Evolutionary conservation across 169 alveolate genomes (phyloP).

Genomic region (Plasmodium inui): DNA sequence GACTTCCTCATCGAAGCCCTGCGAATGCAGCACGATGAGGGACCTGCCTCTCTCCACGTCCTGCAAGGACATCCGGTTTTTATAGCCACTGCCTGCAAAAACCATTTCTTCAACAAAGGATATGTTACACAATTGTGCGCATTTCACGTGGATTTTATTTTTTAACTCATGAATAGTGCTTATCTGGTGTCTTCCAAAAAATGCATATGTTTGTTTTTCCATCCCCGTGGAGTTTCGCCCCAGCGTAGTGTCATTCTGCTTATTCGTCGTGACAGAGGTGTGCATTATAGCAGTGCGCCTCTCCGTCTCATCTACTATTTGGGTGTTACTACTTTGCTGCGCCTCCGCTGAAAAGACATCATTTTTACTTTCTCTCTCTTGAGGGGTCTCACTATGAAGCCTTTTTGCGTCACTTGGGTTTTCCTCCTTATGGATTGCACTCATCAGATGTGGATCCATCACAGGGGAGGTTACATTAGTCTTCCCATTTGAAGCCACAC

Average conservation of each 20-base stretch:
- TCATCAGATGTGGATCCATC: neutral
- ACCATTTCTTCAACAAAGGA: conserved; percentile 51
- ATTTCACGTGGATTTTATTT: conserved; percentile 23
- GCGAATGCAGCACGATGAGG: conserved; percentile 29
- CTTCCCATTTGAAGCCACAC: neutral
- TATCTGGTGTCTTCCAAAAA: conserved; percentile 10
- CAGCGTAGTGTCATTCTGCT: neutral
- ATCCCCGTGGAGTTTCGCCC: neutral
- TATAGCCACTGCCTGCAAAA: conserved; percentile 25
- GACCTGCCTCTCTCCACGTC: conserved; percentile 10
- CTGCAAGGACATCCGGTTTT: conserved; percentile 26
- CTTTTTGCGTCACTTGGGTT: neutral
- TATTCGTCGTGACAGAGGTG: neutral
- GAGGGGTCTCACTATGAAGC: neutral
- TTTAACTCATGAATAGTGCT: conserved; percentile 37
- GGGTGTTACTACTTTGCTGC: neutral
- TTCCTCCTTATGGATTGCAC: neutral
- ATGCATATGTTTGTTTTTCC: conserved; percentile 34
- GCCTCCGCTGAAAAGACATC: neutral
- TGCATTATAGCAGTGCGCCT: neutral
- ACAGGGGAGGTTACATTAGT: neutral
- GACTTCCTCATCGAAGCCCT: conserved; percentile 42
- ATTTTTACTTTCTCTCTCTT: neutral
- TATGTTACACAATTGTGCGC: conserved; percentile 19
- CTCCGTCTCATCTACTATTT: neutral